Conservation (phyloP, 805 yeast genomes). For the Scheffersomyces amazonensis region DNA sequence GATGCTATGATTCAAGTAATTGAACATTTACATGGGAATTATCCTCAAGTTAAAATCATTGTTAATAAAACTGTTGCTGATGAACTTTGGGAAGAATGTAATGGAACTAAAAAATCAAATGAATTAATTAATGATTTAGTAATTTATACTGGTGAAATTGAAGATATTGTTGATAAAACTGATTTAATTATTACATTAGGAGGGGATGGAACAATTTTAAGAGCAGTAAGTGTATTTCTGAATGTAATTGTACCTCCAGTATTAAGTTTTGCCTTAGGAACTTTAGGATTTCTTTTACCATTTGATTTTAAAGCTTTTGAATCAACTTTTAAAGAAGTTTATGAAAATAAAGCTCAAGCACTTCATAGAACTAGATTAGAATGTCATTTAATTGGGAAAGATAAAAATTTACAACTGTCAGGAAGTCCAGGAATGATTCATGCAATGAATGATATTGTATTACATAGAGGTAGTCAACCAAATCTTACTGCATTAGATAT, state of each 20-base stretch:
- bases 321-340: slow-evolving; percentile 63
- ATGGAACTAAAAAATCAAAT: slow-evolving; percentile 10
- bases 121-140: slow-evolving; percentile 19
- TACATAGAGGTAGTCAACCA: slow-evolving; percentile 88
- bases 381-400: slow-evolving; percentile 53
- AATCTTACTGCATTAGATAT: slow-evolving; percentile 81
- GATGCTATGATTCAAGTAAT: slow-evolving; percentile 67
- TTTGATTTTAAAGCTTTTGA: slow-evolving; percentile 68
- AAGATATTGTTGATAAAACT: slow-evolving; percentile 60
- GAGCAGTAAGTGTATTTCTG: slow-evolving; percentile 78
- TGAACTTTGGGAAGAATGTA: slow-evolving; percentile 46
- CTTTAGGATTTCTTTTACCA: slow-evolving; percentile 85
- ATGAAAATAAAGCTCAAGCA: slow-evolving; percentile 66
- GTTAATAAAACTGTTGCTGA: slow-evolving; percentile 71
- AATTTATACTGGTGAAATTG: slow-evolving; percentile 56
- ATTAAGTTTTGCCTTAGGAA: slow-evolving; percentile 83
- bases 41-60: slow-evolving; percentile 75
- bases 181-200: slow-evolving; percentile 86
- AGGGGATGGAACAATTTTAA: slow-evolving; percentile 93
- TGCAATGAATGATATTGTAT: slow-evolving; percentile 89
- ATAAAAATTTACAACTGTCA: slow-evolving; percentile 4
- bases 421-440: slow-evolving; percentile 42
- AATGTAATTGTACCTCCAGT: slow-evolving; percentile 82
- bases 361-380: slow-evolving; percentile 76
- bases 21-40: slow-evolving; percentile 52